A percentile compares a stretch with the other conserved stretches of the same genome.
Evolutionary conservation across 2,329 filamentous ascomycete genomes (phyloP).

Genomic region (Dactylonectria macrodidyma): DNA sequence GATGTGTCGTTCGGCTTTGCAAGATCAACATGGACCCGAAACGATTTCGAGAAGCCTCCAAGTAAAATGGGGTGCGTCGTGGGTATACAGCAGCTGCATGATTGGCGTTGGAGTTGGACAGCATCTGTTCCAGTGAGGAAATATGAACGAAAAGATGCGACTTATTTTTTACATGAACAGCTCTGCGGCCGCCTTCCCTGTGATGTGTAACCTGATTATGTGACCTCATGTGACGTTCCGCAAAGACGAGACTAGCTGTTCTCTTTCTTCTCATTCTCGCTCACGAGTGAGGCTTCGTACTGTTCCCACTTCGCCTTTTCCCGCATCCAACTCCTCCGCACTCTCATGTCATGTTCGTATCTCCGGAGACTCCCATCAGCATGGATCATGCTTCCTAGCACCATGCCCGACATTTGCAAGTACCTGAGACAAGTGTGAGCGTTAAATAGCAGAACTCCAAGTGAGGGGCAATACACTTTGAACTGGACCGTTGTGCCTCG

Average conservation of each 20-base stretch:
- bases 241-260: constrained; percentile 16
- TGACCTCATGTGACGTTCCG: constrained; percentile 15
- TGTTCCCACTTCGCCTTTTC: constrained; percentile 79
- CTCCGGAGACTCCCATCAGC: constrained; percentile 78
- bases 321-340: constrained; percentile 73
- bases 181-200: constrained; percentile 32
- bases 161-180: constrained; percentile 43
- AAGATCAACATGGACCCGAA: constrained; percentile 97
- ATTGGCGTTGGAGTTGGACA: constrained; percentile 53
- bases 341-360: constrained; percentile 76
- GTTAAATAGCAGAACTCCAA: background rate
- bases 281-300: constrained; percentile 73
- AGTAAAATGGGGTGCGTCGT: constrained; percentile 44
- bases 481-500: constrained; percentile 81
- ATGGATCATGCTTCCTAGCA: constrained; percentile 83
- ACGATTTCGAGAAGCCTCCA: constrained; percentile 71
- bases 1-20: constrained; percentile 90
- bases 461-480: constrained; percentile 73
- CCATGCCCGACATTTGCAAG: constrained; percentile 88
- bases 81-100: constrained; percentile 43
- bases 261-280: constrained; percentile 57
- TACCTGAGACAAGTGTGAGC: constrained; percentile 67
- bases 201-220: constrained; percentile 39
- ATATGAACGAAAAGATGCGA: constrained; percentile 35
- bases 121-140: constrained; percentile 36